A percentile compares a stretch with the other conserved stretches of the same genome.
These are phyloP conservation scores for Entophlyctis luteolus DNA, from an alignment of 192 early-diverging fungal species.

Conservation along the genomic window DNA sequence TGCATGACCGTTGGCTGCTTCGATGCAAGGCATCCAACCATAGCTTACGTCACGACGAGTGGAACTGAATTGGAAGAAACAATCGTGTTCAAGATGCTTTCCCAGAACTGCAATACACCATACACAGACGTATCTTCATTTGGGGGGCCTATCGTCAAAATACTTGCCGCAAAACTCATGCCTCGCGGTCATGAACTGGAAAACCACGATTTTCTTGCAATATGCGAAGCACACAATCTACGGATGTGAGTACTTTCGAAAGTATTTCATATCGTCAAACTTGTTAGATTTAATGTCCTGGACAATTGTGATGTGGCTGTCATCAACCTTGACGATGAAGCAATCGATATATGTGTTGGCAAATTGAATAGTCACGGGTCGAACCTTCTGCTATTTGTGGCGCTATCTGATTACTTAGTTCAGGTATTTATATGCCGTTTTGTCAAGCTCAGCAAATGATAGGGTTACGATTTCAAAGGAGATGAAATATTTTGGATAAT, in stretches of 20 bases:
- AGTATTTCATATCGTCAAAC: too few species aligned
- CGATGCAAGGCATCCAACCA: background rate
- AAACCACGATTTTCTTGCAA: constrained; percentile 2
- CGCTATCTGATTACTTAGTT: constrained; percentile 5
- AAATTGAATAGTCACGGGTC: background rate
- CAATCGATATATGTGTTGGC: background rate
- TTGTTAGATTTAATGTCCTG: constrained; percentile 7
- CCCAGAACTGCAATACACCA: too few species aligned
- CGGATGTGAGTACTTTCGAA: too few species aligned
- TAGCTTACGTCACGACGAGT: too few species aligned
- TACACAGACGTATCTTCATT: too few species aligned
- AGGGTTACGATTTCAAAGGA: constrained; percentile 17
- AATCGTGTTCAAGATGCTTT: too few species aligned
- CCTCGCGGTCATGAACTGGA: background rate
- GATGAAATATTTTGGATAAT: constrained; percentile 24
- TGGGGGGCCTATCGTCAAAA: too few species aligned
- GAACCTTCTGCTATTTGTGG: background rate
- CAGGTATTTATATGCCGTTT: background rate
- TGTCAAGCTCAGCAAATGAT: background rate
- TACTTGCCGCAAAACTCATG: background rate
- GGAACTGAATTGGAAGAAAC: too few species aligned
- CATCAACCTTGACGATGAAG: background rate
- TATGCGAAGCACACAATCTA: background rate
- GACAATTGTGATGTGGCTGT: constrained; percentile 4
- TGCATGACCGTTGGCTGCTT: background rate